These are phyloP conservation scores for Calonectria pseudoreteaudii DNA, from an alignment of 2,329 filamentous ascomycete species.

Conservation along the genomic window DNA sequence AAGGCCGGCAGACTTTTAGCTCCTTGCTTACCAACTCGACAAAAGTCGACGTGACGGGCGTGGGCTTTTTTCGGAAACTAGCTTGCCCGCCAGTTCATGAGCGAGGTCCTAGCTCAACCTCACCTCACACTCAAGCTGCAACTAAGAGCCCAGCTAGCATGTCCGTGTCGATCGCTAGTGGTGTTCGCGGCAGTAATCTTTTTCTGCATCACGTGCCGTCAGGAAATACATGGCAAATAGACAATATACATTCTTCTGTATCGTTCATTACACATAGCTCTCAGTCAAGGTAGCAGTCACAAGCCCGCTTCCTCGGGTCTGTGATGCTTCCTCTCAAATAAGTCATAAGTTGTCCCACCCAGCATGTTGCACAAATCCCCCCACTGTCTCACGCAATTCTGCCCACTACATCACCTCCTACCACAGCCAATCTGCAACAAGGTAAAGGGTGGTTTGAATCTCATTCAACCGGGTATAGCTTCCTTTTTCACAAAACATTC, in stretches of 20 bases:
- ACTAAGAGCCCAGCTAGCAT: not conserved
- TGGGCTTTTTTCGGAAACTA: not conserved
- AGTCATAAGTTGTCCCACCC: not conserved
- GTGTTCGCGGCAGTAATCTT: not conserved
- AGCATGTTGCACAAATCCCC: slow-evolving; percentile 8
- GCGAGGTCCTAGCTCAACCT: not conserved
- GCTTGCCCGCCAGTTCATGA: not conserved
- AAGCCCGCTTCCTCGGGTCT: not conserved
- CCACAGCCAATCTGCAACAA: not conserved
- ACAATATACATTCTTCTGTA: not conserved
- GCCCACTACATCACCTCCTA: not conserved
- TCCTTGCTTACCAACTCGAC: not conserved
- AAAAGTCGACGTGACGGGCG: not conserved
- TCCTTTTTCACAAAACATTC: not conserved
- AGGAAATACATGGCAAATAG: not conserved
- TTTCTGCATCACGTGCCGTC: not conserved
- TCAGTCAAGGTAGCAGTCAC: not conserved
- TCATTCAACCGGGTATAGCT: not conserved
- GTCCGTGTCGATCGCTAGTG: not conserved
- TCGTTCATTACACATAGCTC: not conserved
- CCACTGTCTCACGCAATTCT: slow-evolving; percentile 20
- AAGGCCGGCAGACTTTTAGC: not conserved
- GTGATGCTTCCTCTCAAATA: not conserved
- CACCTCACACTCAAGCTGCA: not conserved
- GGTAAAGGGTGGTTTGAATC: not conserved